Evolutionary conservation across 148 eudicot genomes (phyloP), one percentile per base, ranked within the genome.

Genomic region (Rhododendron molle): DNA sequence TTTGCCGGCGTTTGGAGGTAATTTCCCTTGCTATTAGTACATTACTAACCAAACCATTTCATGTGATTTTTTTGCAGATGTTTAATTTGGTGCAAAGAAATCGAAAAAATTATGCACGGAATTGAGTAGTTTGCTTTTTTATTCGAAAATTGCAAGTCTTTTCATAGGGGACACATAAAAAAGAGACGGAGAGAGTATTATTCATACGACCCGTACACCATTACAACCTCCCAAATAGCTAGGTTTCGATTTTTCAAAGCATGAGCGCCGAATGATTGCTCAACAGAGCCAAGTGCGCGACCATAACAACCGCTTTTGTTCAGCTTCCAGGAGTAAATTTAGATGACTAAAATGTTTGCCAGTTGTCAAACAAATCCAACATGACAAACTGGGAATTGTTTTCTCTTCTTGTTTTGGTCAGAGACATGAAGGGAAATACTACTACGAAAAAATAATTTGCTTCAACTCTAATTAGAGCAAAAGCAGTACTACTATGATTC

Each of bases 1-100:
- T 83, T 95, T 78, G 98, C 95, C 11, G 99, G 99, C 15, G 76
- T 97, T 77, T 94, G 96, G 98, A 95, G 99, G 99, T 95, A 91
- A 90, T 69, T 38, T 67, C 13, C 69, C 18, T 80, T 40, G 28
- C 7, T 38, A 21, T 21, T 56, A 23, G 44, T 40, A 40, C 44
- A 18, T 32, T 20, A 21, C 43, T 77, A 84, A 76, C 54, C 14
- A 77, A 20, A 30, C 26, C 26, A 32, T 54, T 52, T 52, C 69
- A 5, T 21, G 60, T 26, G 34, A n/a, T n/a, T 40, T 40, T 40
- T 40, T 40, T 5, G 7, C 43, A 21, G 11, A 52, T 54, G 2
- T 54, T 18, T 54, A 54, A 16, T 54, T 16, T 54, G 60, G 60
- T 18, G 60, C 60, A 54, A 54, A 54, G 21, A 54, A 54, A 54